These are phyloP conservation scores for Porodaedalea pini DNA, from an alignment of 1,284 basidiomycete species.

Conservation along the genomic window DNA sequence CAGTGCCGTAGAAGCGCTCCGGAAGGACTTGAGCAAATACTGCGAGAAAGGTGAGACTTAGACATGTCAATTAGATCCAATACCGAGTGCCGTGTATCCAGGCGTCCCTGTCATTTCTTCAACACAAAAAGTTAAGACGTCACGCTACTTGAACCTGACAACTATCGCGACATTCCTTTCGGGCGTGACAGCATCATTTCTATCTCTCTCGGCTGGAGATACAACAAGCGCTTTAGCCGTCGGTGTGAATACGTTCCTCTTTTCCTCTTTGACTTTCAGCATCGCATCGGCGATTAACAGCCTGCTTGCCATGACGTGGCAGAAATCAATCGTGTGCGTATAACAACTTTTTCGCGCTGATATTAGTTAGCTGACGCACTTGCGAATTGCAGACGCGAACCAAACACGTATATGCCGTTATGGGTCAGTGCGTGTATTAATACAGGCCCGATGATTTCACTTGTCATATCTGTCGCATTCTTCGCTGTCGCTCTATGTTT, in stretches of 20 bases:
- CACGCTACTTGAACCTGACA: conserved; percentile 14
- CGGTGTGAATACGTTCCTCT: conserved; percentile 9
- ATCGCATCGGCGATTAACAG: conserved; percentile 13
- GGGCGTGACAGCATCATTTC: conserved; percentile 1
- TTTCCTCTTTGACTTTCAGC: conserved; percentile 13
- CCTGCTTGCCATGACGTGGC: conserved; percentile 9
- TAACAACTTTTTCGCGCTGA: neutral
- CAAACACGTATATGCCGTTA: neutral
- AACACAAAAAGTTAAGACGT: neutral
- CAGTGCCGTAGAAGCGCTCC: conserved; percentile 1
- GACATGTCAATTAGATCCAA: neutral
- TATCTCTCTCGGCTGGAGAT: neutral
- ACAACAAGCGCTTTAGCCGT: neutral
- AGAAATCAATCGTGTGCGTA: conserved; percentile 6
- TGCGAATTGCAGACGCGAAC: conserved; percentile 1
- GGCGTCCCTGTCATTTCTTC: conserved; percentile 12
- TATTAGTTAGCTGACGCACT: neutral
- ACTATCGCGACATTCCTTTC: conserved; percentile 11
- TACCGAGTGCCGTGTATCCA: neutral
- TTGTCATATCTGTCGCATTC: conserved; percentile 2
- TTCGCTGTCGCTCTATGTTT: conserved; percentile 9
- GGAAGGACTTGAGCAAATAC: neutral
- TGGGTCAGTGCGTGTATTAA: conserved; percentile 11
- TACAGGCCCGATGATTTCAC: conserved; percentile 8
- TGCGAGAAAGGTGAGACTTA: conserved; percentile 11